Conservation (phyloP, 768 basidiomycete genomes). For the Kondoa malvinella region DNA sequence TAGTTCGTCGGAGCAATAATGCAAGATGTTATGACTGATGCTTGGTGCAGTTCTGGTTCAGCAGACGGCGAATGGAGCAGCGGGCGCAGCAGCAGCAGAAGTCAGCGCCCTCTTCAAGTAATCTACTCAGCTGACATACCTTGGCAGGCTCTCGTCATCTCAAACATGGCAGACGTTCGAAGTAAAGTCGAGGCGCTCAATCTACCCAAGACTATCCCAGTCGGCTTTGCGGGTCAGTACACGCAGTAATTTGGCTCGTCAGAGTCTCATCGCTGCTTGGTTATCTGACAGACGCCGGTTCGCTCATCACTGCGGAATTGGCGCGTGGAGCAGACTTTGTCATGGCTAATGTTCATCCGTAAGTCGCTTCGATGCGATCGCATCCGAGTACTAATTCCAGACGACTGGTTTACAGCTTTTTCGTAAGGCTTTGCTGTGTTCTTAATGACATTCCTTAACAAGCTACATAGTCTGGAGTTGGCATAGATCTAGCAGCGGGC, state of each 20-base stretch:
- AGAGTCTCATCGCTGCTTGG: background rate
- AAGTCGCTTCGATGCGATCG: background rate
- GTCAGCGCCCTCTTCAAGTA: background rate
- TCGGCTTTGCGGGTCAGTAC: constrained; percentile 30
- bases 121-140: background rate
- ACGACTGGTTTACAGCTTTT: background rate
- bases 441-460: no score
- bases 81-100: background rate
- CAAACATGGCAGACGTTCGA: constrained; percentile 29
- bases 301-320: constrained; percentile 27
- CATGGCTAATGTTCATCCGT: constrained; percentile 36
- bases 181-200: constrained; percentile 26
- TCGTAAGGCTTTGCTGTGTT: background rate
- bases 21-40: background rate
- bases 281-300: constrained; percentile 31
- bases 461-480: constrained; percentile 43
- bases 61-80: background rate
- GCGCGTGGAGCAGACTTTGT: constrained; percentile 69
- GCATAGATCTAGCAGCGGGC: constrained; percentile 47
- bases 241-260: background rate
- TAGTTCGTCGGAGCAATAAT: background rate
- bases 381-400: background rate
- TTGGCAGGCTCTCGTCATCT: constrained; percentile 24
- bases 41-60: background rate
- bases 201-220: constrained; percentile 30